Evolutionary conservation across 768 basidiomycete genomes (phyloP).

Genomic region (Lactarius sanguifluus): DNA sequence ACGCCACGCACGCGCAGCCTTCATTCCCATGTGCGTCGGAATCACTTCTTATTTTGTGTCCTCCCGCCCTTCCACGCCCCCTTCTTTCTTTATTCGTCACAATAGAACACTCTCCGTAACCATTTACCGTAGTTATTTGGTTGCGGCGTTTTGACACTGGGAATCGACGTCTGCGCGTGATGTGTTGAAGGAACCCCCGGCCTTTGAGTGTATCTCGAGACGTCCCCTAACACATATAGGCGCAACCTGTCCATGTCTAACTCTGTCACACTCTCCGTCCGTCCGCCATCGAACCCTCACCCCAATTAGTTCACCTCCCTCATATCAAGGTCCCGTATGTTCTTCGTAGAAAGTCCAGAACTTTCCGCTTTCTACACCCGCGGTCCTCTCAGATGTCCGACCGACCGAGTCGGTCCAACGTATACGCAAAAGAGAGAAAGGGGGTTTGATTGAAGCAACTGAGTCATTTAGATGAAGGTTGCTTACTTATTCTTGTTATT

Average conservation of each 20-base stretch:
- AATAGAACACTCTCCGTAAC: not conserved
- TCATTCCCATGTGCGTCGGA: slow-evolving; percentile 16
- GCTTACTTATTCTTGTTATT: not conserved
- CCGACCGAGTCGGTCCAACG: not conserved
- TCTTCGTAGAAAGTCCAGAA: not conserved
- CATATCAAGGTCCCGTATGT: not conserved
- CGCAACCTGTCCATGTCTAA: not conserved
- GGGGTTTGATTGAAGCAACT: not conserved
- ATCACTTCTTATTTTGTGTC: slow-evolving; percentile 1
- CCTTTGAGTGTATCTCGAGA: not conserved
- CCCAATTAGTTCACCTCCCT: not conserved
- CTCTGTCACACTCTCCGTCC: not conserved
- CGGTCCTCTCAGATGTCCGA: not conserved
- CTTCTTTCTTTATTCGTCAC: not conserved
- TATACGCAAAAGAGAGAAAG: not conserved
- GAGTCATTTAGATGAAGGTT: not conserved
- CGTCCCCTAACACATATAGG: not conserved
- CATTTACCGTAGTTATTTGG: no score
- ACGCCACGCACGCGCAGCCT: slow-evolving; percentile 2
- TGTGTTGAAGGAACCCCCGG: not conserved
- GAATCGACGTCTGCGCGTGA: not conserved
- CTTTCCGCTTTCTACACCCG: not conserved
- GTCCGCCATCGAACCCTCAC: not conserved
- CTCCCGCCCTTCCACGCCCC: not conserved
- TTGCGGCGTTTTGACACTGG: not conserved